Percentiles rank a stretch among this genome's conserved stretches.
Conservation (phyloP, 345 rosid species). For the Theobroma cacao region DNA sequence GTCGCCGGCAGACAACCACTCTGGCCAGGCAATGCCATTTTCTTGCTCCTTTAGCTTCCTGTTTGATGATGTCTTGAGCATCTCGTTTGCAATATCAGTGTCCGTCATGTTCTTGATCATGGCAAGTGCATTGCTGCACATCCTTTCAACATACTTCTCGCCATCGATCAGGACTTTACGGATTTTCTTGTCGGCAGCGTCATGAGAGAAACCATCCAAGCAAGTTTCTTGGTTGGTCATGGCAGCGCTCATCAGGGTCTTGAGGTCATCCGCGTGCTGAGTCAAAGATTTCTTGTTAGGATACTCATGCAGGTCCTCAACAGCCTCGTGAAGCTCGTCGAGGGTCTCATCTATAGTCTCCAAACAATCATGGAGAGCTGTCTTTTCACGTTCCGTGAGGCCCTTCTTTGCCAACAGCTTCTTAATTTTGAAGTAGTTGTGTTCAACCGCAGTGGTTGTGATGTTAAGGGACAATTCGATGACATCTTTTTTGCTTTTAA, state of each 20-base stretch:
- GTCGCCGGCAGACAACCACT: slow-evolving; percentile 68
- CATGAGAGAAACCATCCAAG: slow-evolving; percentile 85
- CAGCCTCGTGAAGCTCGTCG: slow-evolving; percentile 63
- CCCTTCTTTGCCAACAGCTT: slow-evolving; percentile 22
- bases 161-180: slow-evolving; percentile 40
- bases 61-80: slow-evolving; percentile 14
- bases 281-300: slow-evolving; percentile 60
- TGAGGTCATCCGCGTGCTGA: slow-evolving; percentile 77
- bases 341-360: slow-evolving; percentile 85
- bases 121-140: slow-evolving; percentile 53
- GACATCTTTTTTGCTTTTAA: slow-evolving; percentile 53
- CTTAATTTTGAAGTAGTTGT: slow-evolving; percentile 50
- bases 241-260: slow-evolving; percentile 77
- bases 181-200: slow-evolving; percentile 44
- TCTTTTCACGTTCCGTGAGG: slow-evolving; percentile 55
- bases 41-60: slow-evolving; percentile 36
- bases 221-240: slow-evolving; percentile 90
- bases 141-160: slow-evolving; percentile 35
- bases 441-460: slow-evolving; percentile 44
- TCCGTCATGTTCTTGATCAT: slow-evolving; percentile 57
- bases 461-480: slow-evolving; percentile 52
- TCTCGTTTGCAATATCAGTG: slow-evolving; percentile 36
- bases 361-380: slow-evolving; percentile 82
- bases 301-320: slow-evolving; percentile 54
- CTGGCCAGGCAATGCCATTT: slow-evolving; percentile 51